Conservation (phyloP, 2,329 filamentous ascomycete genomes). For the Shiraia bambusicola region DNA sequence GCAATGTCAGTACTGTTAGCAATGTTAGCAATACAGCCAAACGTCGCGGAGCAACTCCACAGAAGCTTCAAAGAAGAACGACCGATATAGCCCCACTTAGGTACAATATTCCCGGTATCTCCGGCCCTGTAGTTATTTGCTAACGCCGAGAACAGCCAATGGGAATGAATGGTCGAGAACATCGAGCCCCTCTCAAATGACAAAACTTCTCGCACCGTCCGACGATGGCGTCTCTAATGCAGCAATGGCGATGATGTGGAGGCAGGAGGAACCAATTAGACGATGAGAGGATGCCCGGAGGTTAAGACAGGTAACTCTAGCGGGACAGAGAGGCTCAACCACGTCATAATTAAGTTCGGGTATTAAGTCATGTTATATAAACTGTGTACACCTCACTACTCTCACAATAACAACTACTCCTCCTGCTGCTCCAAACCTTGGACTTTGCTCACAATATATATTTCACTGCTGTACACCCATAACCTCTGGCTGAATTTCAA, state of each 20-base stretch:
- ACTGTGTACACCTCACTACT: too few species aligned
- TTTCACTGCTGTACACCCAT: not conserved
- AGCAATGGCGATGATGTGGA: not conserved
- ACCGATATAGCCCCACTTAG: too few species aligned
- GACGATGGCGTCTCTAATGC: conserved; percentile 1
- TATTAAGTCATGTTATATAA: not conserved
- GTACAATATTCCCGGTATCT: too few species aligned
- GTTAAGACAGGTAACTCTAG: not conserved
- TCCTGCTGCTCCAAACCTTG: too few species aligned
- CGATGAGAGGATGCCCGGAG: not conserved
- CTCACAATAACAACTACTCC: too few species aligned
- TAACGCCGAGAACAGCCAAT: not conserved
- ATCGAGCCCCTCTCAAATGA: not conserved
- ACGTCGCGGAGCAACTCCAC: too few species aligned
- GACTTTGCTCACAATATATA: too few species aligned
- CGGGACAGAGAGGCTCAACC: not conserved
- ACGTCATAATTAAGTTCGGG: conserved; percentile 1
- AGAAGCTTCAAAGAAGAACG: too few species aligned
- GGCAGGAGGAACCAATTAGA: conserved; percentile 1
- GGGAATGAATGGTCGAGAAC: not conserved
- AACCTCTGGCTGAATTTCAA: conserved; percentile 11
- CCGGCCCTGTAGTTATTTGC: not conserved
- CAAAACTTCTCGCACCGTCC: conserved; percentile 8
- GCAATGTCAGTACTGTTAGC: too few species aligned
- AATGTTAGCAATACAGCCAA: too few species aligned